These are phyloP conservation scores for Claviceps quebecensis DNA, from an alignment of 2,329 filamentous ascomycete species.

Conservation along the genomic window DNA sequence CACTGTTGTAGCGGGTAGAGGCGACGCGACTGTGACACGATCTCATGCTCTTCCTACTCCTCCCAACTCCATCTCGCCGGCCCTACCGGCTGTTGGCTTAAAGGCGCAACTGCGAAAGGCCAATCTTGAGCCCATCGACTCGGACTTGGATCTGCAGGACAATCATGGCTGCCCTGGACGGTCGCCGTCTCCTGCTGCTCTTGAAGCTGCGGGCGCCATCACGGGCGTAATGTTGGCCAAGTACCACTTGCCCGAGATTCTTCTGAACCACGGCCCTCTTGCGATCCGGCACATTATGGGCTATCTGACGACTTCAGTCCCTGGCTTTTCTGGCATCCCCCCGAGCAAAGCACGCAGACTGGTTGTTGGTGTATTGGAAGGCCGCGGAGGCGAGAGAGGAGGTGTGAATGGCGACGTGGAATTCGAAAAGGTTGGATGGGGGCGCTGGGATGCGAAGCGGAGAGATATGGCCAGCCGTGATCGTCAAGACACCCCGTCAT, in stretches of 20 bases:
- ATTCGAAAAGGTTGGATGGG: constrained; percentile 96
- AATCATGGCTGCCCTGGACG: constrained; percentile 17
- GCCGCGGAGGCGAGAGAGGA: constrained; percentile 51
- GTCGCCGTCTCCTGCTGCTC: constrained; percentile 32
- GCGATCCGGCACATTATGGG: constrained; percentile 94
- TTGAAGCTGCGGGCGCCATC: constrained; percentile 69
- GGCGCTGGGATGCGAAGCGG: constrained; percentile 78
- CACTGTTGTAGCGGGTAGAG: constrained; percentile 56
- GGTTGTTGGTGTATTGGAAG: constrained; percentile 84
- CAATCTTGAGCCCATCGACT: constrained; percentile 56
- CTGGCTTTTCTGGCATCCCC: constrained; percentile 79
- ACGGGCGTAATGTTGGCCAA: constrained; percentile 75
- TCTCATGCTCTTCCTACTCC: constrained; percentile 67
- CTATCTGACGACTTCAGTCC: constrained; percentile 82
- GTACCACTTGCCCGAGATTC: constrained; percentile 78
- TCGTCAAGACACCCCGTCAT: constrained; percentile 26
- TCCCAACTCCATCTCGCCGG: constrained; percentile 88
- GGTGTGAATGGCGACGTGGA: constrained; percentile 56
- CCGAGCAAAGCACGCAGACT: constrained; percentile 81
- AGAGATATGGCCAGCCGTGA: constrained; percentile 46
- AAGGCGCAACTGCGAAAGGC: constrained; percentile 51
- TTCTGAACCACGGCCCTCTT: constrained; percentile 77
- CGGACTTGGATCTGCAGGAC: constrained; percentile 76
- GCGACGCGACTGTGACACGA: constrained; percentile 46
- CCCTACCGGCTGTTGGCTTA: constrained; percentile 66